Conservation (phyloP, 2,329 filamentous ascomycete species). For the Thyridium curvatum region DNA sequence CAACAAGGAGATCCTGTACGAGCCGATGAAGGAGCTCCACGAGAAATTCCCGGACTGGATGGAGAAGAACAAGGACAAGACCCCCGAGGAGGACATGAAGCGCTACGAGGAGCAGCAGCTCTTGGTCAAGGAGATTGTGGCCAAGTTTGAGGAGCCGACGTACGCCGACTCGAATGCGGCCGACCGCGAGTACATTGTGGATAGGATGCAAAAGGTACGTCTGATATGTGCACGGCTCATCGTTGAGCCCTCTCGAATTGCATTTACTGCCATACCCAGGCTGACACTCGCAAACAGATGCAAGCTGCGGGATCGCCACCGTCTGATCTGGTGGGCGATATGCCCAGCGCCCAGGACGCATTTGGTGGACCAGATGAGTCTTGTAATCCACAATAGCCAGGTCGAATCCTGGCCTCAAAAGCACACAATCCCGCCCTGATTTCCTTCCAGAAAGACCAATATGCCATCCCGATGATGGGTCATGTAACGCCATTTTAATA, state of each 20-base stretch:
- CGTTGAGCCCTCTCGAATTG: slow-evolving; percentile 2
- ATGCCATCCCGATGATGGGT: slow-evolving; percentile 3
- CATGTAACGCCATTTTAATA: too few relatives aligned
- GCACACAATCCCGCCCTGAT: not conserved
- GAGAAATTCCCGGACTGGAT: slow-evolving; percentile 92
- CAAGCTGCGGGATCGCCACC: slow-evolving; percentile 91
- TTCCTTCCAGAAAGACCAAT: not conserved
- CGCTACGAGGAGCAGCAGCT: slow-evolving; percentile 76
- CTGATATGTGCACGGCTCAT: not conserved
- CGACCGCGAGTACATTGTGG: slow-evolving; percentile 89
- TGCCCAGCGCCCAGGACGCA: slow-evolving; percentile 74
- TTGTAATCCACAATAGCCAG: slow-evolving; percentile 52
- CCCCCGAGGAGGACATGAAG: slow-evolving; percentile 64
- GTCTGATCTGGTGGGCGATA: slow-evolving; percentile 82
- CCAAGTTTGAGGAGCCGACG: slow-evolving; percentile 73
- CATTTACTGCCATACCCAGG: not conserved
- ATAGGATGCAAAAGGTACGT: slow-evolving; percentile 92
- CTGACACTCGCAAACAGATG: slow-evolving; percentile 57
- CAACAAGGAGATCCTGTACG: slow-evolving; percentile 96
- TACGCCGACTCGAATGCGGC: slow-evolving; percentile 78
- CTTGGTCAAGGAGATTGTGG: slow-evolving; percentile 80
- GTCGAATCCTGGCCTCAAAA: not conserved
- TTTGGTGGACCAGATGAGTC: slow-evolving; percentile 55
- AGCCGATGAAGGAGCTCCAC: slow-evolving; percentile 96
- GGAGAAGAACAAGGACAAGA: slow-evolving; percentile 63